Percentiles rank a stretch among this genome's conserved stretches.
phyloP scores from a whole-genome alignment of 176 grass and related monocot genomes.

The Eleusine indica region DNA sequence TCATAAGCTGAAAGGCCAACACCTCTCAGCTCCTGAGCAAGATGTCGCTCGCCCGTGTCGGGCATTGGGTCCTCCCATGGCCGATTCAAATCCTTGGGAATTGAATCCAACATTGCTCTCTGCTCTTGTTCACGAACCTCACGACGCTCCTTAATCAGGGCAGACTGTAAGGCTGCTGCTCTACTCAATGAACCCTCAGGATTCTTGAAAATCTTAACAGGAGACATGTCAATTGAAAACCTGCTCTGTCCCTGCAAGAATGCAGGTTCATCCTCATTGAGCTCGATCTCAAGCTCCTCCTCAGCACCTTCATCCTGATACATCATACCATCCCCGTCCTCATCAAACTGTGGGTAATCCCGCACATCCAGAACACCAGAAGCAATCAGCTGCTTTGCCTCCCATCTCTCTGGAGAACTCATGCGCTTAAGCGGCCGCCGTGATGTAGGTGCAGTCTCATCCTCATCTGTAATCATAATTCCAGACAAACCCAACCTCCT shows the following conservation, averaged over 20 bases:
- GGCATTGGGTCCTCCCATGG: slow-evolving; percentile 98
- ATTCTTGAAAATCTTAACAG: slow-evolving; percentile 97
- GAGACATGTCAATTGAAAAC: slow-evolving; percentile 89
- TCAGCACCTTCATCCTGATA: slow-evolving; percentile 91
- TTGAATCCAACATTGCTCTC: slow-evolving; percentile 95
- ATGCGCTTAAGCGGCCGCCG: slow-evolving; percentile 72
- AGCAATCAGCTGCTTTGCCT: slow-evolving; percentile 88
- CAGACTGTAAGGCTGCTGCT: slow-evolving; percentile 85
- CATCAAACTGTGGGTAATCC: slow-evolving; percentile 81
- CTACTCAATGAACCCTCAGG: slow-evolving; percentile 91
- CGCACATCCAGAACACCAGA: slow-evolving; percentile 71
- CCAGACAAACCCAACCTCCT: slow-evolving; percentile 76
- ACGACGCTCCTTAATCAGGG: slow-evolving; percentile 91
- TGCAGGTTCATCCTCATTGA: slow-evolving; percentile 91
- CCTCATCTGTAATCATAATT: slow-evolving; percentile 76
- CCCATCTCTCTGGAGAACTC: slow-evolving; percentile 95
- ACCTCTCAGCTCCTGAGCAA: slow-evolving; percentile 88
- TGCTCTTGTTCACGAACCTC: slow-evolving; percentile 93
- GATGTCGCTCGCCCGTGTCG: slow-evolving; percentile 79
- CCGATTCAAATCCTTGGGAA: slow-evolving; percentile 97
- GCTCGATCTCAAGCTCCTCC: slow-evolving; percentile 87
- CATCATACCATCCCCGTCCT: slow-evolving; percentile 78
- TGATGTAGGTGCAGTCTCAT: slow-evolving; percentile 51
- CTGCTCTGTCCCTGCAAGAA: slow-evolving; percentile 90
- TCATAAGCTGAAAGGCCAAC: slow-evolving; percentile 88